Conservation (phyloP, 1,284 basidiomycete species). For the Pisolithus thermaeus region DNA sequence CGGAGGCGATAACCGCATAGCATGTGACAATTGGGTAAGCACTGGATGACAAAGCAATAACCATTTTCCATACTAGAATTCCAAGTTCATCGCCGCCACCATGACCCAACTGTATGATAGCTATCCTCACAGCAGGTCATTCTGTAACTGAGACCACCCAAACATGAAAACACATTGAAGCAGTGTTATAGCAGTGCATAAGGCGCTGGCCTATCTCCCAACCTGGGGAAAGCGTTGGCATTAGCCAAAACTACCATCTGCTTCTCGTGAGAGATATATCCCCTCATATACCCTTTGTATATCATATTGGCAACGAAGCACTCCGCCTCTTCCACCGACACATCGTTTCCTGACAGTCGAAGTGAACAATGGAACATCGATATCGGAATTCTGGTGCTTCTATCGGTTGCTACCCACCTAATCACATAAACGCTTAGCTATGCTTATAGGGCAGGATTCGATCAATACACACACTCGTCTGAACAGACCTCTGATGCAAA, state of each 20-base stretch:
- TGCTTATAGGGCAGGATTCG: background rate
- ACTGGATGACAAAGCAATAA: no score
- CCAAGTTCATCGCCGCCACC: no score
- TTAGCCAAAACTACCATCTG: conserved; percentile 87
- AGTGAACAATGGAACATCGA: conserved; percentile 72
- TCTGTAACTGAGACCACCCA: background rate
- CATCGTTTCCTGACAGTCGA: conserved; percentile 56
- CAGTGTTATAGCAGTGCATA: conserved; percentile 35
- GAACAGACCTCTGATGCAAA: conserved; percentile 82
- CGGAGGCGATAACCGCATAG: no score
- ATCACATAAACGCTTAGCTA: background rate
- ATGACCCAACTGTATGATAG: background rate
- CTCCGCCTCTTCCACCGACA: conserved; percentile 76
- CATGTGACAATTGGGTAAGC: no score
- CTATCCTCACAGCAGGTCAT: background rate
- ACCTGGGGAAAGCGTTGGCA: conserved; percentile 75
- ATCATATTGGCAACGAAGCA: conserved; percentile 94
- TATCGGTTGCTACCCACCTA: conserved; percentile 76
- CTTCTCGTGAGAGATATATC: conserved; percentile 95
- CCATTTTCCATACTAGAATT: no score
- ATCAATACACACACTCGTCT: conserved; percentile 66
- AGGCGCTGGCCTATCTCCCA: conserved; percentile 54
- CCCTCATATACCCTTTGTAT: conserved; percentile 86
- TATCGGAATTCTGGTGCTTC: conserved; percentile 72
- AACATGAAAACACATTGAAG: background rate